These are phyloP conservation scores for Schwanniomyces polymorphus DNA, from an alignment of 805 yeast species.

Conservation along the genomic window DNA sequence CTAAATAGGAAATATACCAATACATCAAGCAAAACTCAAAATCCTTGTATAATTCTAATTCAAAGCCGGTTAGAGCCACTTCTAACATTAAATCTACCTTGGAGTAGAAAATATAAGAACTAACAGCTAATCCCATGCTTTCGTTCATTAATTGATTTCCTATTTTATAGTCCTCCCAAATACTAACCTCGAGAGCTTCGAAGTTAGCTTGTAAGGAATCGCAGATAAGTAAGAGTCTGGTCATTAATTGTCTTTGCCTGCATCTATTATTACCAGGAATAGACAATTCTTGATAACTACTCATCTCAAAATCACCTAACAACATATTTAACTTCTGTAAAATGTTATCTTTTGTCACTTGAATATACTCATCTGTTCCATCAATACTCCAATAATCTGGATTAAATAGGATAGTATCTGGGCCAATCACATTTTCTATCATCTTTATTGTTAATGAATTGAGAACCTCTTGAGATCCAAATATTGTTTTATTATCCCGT, in stretches of 20 bases:
- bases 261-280: constrained; percentile 60
- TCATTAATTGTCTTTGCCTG: constrained; percentile 74
- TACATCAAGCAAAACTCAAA: constrained; percentile 69
- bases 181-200: constrained; percentile 59
- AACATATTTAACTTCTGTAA: constrained; percentile 21
- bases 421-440: constrained; percentile 44
- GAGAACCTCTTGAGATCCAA: constrained; percentile 42
- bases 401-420: constrained; percentile 28
- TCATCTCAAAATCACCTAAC: constrained; percentile 48
- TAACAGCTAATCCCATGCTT: constrained; percentile 60
- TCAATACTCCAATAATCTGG: constrained; percentile 20
- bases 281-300: constrained; percentile 31
- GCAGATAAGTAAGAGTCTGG: constrained; percentile 58
- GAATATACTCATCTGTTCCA: constrained; percentile 7
- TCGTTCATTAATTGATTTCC: constrained; percentile 31
- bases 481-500: constrained; percentile 58
- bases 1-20: constrained; percentile 63
- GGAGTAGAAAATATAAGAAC: constrained; percentile 66
- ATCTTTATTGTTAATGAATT: constrained; percentile 23
- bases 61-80: constrained; percentile 72
- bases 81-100: constrained; percentile 74
- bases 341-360: constrained; percentile 7
- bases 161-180: constrained; percentile 32
- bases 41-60: constrained; percentile 66
- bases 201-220: constrained; percentile 79